phyloP scores from a whole-genome alignment of 2,329 filamentous ascomycete species.

The Cryoendolithus antarcticus region DNA sequence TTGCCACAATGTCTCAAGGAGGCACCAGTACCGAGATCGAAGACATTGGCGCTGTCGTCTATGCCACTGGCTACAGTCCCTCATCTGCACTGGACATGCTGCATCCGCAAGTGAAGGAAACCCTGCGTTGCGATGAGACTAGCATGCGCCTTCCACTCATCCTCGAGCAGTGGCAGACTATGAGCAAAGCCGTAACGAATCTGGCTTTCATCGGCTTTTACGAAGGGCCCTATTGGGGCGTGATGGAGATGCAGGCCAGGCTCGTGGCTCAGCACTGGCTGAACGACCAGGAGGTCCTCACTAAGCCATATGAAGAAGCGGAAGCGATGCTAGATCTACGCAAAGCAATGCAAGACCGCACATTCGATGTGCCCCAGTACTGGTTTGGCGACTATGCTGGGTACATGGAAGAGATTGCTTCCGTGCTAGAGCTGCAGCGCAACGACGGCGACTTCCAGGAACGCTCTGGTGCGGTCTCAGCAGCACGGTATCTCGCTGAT shows the following conservation, averaged over 20 bases:
- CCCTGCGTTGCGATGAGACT: constrained; percentile 44
- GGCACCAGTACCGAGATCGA: constrained; percentile 26
- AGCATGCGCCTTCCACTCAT: constrained; percentile 50
- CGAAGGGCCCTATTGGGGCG: constrained; percentile 71
- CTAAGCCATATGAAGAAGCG: constrained; percentile 26
- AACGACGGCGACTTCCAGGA: constrained; percentile 25
- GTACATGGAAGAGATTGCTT: constrained; percentile 58
- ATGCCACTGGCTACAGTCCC: constrained; percentile 65
- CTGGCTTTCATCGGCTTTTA: constrained; percentile 77
- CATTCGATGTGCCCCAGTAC: constrained; percentile 51
- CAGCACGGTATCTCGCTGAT: constrained; percentile 21
- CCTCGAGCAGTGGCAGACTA: constrained; percentile 41
- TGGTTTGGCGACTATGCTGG: constrained; percentile 75
- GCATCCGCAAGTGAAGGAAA: constrained; percentile 40
- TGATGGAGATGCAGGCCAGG: constrained; percentile 76
- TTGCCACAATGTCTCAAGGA: constrained; percentile 3
- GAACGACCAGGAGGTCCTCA: constrained; percentile 21
- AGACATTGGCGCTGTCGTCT: constrained; percentile 53
- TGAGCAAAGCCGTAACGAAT: constrained; percentile 42
- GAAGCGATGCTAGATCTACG: constrained; percentile 40
- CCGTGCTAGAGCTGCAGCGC: constrained; percentile 42
- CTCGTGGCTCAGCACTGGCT: constrained; percentile 52
- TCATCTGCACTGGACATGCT: constrained; percentile 54
- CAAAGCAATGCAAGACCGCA: constrained; percentile 26
- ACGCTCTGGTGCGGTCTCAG: constrained; percentile 38